Conservation (phyloP, 352 stramenopile genomes). For the Globisporangium heterothallicum region DNA sequence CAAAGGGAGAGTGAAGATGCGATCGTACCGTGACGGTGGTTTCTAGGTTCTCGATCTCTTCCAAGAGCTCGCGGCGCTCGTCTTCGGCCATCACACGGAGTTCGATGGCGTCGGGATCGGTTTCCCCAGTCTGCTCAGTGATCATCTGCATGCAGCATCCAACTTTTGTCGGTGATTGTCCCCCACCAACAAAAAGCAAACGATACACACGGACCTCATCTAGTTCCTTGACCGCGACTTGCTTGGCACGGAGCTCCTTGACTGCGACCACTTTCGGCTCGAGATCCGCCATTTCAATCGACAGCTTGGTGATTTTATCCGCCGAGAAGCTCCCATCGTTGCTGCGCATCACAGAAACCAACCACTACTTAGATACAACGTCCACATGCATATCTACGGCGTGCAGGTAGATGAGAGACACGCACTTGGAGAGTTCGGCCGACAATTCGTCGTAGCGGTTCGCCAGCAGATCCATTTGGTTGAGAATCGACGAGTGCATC, state of each 20-base stretch:
- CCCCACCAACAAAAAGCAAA: not conserved
- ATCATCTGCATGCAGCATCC: slow-evolving; percentile 72
- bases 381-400: slow-evolving; percentile 3
- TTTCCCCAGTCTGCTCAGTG: slow-evolving; percentile 34
- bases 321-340: slow-evolving; percentile 72
- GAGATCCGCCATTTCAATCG: slow-evolving; percentile 80
- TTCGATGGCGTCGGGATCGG: slow-evolving; percentile 51
- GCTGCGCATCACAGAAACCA: slow-evolving; percentile 29
- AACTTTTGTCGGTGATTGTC: too few relatives aligned
- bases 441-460: slow-evolving; percentile 62
- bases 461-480: slow-evolving; percentile 59
- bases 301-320: slow-evolving; percentile 71
- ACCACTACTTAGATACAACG: slow-evolving; percentile 1
- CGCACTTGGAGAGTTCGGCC: slow-evolving; percentile 56
- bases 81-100: slow-evolving; percentile 72
- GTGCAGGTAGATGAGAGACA: too few relatives aligned
- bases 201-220: slow-evolving; percentile 48
- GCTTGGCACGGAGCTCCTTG: slow-evolving; percentile 82
- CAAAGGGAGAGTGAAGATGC: too few relatives aligned
- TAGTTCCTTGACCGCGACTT: slow-evolving; percentile 86
- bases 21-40: slow-evolving; percentile 52
- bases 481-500: slow-evolving; percentile 70
- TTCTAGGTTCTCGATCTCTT: slow-evolving; percentile 50
- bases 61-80: slow-evolving; percentile 58
- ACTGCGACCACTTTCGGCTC: slow-evolving; percentile 68